A percentile compares a stretch with the other conserved stretches of the same genome.
Evolutionary conservation across 345 rosid species (phyloP).

Genomic region (Populus tremula): DNA sequence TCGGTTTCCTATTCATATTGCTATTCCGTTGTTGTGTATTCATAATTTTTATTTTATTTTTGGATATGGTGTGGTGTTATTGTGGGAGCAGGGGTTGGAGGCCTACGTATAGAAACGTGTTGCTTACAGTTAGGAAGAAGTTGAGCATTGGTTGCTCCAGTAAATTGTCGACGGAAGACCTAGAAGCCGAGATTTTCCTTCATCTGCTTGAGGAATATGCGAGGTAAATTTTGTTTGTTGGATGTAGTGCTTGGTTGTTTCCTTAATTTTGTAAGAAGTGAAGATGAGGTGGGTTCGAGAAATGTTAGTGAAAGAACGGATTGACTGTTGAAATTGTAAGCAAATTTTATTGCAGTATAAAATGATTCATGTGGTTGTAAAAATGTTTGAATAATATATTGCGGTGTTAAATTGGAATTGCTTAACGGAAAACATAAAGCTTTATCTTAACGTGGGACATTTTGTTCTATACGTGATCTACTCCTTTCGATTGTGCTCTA

Average conservation of each 20-base stretch:
- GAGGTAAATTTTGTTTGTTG: slow-evolving; percentile 40
- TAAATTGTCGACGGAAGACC: slow-evolving; percentile 72
- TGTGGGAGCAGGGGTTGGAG: slow-evolving; percentile 68
- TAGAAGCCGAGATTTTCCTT: slow-evolving; percentile 86
- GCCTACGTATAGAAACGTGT: slow-evolving; percentile 72
- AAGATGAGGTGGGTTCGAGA: no score
- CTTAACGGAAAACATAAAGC: no score
- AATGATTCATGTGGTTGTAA: no score
- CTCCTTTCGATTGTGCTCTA: no score
- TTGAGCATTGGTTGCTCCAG: slow-evolving; percentile 73
- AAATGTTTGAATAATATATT: no score
- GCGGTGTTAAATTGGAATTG: no score
- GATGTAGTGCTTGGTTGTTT: background rate
- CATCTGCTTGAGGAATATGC: slow-evolving; percentile 59
- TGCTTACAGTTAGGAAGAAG: slow-evolving; percentile 72
- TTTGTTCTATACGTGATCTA: no score
- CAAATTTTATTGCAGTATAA: no score
- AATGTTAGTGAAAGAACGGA: no score
- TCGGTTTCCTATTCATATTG: slow-evolving; percentile 5
- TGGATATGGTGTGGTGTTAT: slow-evolving; percentile 7
- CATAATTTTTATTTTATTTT: background rate
- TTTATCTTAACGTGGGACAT: no score
- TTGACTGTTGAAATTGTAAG: no score
- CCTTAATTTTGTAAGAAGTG: background rate
- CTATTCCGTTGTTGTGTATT: background rate